Conservation (phyloP, 495 filamentous ascomycete genomes). For the Aspergillus cavernicola region DNA sequence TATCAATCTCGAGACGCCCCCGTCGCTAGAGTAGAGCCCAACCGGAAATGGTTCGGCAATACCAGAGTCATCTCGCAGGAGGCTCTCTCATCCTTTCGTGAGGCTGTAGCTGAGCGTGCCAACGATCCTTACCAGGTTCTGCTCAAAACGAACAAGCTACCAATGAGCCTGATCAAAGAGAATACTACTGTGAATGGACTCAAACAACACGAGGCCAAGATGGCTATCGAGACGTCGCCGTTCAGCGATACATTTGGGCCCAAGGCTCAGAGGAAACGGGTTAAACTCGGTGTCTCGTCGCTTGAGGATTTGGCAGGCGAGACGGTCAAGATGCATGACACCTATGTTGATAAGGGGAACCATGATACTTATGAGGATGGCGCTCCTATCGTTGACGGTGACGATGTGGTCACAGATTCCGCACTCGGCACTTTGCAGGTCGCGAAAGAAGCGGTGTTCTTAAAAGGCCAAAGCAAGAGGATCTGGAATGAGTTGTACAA, state of each 20-base stretch:
- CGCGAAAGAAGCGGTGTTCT: conserved; percentile 85
- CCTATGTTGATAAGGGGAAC: conserved; percentile 73
- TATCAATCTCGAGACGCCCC: conserved; percentile 78
- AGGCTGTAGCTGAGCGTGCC: conserved; percentile 85
- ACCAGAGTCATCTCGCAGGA: conserved; percentile 66
- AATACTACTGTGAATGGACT: conserved; percentile 64
- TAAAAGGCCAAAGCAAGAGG: conserved; percentile 86
- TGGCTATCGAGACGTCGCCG: conserved; percentile 80
- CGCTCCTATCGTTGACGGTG: conserved; percentile 48
- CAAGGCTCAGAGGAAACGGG: conserved; percentile 86
- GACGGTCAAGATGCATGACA: conserved; percentile 70
- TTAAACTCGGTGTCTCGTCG: conserved; percentile 77
- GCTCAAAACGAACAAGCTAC: conserved; percentile 89
- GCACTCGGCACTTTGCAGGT: conserved; percentile 49
- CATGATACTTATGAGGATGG: conserved; percentile 69
- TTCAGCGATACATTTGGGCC: conserved; percentile 91
- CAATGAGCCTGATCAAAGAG: conserved; percentile 76
- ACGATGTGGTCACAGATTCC: conserved; percentile 50
- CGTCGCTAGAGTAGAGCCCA: conserved; percentile 85
- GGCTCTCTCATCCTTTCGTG: conserved; percentile 75
- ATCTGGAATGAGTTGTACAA: conserved; percentile 99
- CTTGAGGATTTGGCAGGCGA: conserved; percentile 79
- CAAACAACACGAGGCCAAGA: conserved; percentile 92
- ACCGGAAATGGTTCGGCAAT: conserved; percentile 83
- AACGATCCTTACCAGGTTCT: conserved; percentile 90